Percentiles rank a stretch among this genome's conserved stretches.
Evolutionary conservation across 2,329 filamentous ascomycete genomes (phyloP).

Genomic region (Colletotrichum orbiculare): DNA sequence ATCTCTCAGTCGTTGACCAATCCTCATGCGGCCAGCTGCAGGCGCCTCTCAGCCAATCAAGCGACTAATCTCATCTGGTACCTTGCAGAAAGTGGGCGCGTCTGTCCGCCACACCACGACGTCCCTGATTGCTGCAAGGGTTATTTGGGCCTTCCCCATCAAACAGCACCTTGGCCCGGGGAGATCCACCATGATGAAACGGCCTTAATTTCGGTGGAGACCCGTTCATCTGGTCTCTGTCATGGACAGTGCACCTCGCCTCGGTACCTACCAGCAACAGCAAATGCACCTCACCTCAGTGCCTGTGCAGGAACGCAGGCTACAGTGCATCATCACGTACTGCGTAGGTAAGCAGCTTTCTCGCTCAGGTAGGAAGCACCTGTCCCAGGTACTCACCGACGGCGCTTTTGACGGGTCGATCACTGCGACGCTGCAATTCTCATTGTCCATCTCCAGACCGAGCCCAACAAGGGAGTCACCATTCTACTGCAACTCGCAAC

Average conservation of each 20-base stretch:
- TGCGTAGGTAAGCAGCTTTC: neutral
- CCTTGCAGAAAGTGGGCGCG: constrained; percentile 35
- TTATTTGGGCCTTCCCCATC: constrained; percentile 25
- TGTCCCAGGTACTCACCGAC: neutral
- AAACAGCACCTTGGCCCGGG: constrained; percentile 32
- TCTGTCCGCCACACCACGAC: neutral
- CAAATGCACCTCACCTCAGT: too few species aligned
- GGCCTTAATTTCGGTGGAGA: constrained; percentile 38
- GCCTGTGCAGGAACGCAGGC: too few species aligned
- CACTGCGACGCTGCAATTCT: constrained; percentile 16
- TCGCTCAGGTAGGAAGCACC: neutral
- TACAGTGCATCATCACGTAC: too few species aligned
- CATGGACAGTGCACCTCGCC: constrained; percentile 22
- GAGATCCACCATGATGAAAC: constrained; percentile 36
- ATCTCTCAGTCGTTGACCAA: constrained; percentile 23
- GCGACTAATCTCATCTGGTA: constrained; percentile 33
- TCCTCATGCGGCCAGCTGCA: constrained; percentile 14
- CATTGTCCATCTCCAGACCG: constrained; percentile 14
- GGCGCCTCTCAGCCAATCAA: neutral
- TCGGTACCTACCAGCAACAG: too few species aligned
- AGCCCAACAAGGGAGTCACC: neutral
- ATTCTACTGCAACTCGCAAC: neutral
- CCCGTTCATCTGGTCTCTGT: constrained; percentile 37
- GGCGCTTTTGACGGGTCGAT: constrained; percentile 20
- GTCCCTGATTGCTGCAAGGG: constrained; percentile 38